Evolutionary conservation across 306 rosid genomes (phyloP).

Genomic region (Malus sylvestris): DNA sequence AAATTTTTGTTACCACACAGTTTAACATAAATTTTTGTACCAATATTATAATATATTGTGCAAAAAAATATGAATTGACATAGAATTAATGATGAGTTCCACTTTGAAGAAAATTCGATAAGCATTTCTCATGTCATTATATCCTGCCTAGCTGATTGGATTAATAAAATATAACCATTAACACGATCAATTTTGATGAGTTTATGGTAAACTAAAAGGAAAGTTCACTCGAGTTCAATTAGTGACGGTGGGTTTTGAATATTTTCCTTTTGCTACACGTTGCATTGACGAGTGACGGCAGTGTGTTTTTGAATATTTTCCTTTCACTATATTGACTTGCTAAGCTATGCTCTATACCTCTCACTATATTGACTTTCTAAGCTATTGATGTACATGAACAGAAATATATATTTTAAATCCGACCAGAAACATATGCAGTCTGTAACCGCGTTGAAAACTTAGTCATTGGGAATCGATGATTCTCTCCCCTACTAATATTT

Average conservation of each 20-base stretch:
- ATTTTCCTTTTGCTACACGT: background rate
- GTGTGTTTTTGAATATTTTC: background rate
- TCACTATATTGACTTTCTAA: background rate
- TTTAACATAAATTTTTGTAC: rapidly evolving
- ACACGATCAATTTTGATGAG: background rate
- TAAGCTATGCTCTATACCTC: no score
- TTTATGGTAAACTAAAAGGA: background rate
- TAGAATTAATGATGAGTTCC: no score
- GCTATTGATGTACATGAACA: background rate
- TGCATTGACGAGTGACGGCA: background rate
- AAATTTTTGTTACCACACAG: rapidly evolving
- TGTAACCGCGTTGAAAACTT: background rate
- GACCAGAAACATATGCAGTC: no score
- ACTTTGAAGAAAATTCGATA: no score
- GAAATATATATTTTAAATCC: no score
- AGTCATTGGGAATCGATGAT: background rate
- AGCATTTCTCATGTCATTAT: no score
- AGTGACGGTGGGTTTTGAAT: background rate
- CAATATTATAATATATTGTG: no score
- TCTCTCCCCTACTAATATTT: no score
- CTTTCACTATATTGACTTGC: background rate
- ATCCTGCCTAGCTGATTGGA: background rate
- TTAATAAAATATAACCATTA: no score
- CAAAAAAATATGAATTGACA: no score
- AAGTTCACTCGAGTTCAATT: background rate